Conservation (phyloP, 2,329 filamentous ascomycete genomes). For the Ceratocystis destructans region DNA sequence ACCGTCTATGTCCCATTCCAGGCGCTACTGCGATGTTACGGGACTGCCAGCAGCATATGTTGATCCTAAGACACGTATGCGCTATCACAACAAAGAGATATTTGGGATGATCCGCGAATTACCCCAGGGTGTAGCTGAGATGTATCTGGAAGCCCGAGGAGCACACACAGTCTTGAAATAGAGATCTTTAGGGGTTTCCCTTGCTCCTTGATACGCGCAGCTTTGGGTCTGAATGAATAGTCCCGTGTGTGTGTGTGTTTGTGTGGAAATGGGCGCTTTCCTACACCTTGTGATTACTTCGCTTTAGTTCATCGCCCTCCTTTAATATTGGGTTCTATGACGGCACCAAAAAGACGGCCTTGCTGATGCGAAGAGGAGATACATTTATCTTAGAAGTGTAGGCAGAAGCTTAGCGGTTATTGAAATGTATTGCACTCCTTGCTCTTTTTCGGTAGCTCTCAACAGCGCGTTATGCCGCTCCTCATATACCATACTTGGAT, state of each 20-base stretch:
- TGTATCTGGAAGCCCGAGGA: conserved; percentile 76
- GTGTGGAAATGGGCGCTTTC: too few relatives aligned
- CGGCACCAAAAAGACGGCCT: conserved; percentile 14
- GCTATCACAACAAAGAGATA: conserved; percentile 87
- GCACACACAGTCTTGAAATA: conserved; percentile 91
- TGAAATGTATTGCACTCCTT: neutral
- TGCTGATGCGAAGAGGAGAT: neutral
- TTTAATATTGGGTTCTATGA: conserved; percentile 6
- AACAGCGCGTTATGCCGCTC: neutral
- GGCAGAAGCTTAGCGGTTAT: neutral
- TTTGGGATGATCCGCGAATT: conserved; percentile 71
- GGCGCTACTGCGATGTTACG: conserved; percentile 91
- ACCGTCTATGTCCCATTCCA: conserved; percentile 70
- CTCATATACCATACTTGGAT: neutral
- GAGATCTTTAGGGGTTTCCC: conserved; percentile 11
- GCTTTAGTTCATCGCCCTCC: neutral
- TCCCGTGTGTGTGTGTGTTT: too few relatives aligned
- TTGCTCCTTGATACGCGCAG: too few relatives aligned
- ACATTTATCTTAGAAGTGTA: neutral
- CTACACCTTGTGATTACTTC: neutral
- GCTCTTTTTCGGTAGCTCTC: neutral
- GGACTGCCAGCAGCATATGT: conserved; percentile 82
- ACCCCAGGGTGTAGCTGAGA: conserved; percentile 70
- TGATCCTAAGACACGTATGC: conserved; percentile 84
- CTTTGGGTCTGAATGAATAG: too few relatives aligned